A percentile compares a stretch with the other conserved stretches of the same genome.
Conservation (phyloP, 129 eudicot species). For the Sambucus nigra region DNA sequence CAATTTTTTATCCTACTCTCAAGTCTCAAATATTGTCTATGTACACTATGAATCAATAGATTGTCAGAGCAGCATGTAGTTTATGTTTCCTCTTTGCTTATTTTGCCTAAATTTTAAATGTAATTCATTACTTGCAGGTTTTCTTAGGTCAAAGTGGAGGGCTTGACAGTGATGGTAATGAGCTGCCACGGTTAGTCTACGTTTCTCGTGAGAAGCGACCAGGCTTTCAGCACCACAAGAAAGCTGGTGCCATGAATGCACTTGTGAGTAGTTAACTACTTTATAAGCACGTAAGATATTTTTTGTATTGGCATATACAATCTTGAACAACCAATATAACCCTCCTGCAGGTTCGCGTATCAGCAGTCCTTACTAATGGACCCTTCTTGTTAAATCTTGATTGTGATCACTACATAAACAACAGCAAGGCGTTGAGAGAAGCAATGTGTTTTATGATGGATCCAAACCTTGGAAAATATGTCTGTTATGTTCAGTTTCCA, state of each 20-base stretch:
- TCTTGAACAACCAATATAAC: slow-evolving; percentile 10
- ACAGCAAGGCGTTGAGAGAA: slow-evolving; percentile 95
- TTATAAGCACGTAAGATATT: neutral
- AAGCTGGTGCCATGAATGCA: slow-evolving; percentile 99
- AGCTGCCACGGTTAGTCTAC: slow-evolving; percentile 83
- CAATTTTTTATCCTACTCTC: too few species aligned
- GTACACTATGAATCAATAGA: neutral
- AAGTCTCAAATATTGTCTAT: too few species aligned
- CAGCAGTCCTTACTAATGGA: slow-evolving; percentile 99
- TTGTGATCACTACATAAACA: slow-evolving; percentile 99
- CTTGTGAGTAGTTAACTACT: slow-evolving; percentile 44
- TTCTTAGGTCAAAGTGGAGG: slow-evolving; percentile 98
- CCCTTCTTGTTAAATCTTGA: slow-evolving; percentile 99
- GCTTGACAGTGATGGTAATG: slow-evolving; percentile 91
- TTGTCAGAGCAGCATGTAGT: neutral
- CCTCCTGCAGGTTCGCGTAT: slow-evolving; percentile 83
- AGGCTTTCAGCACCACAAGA: slow-evolving; percentile 95
- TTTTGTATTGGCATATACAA: neutral
- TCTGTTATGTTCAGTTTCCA: slow-evolving; percentile 97
- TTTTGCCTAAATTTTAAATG: neutral
- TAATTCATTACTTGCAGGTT: slow-evolving; percentile 39
- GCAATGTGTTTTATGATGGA: slow-evolving; percentile 99
- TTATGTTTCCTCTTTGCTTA: neutral
- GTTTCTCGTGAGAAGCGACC: slow-evolving; percentile 99
- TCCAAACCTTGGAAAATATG: slow-evolving; percentile 99